These are phyloP conservation scores for Closterium sp. DNA, from an alignment of 139 green algal genomes.

Conservation along the genomic window DNA sequence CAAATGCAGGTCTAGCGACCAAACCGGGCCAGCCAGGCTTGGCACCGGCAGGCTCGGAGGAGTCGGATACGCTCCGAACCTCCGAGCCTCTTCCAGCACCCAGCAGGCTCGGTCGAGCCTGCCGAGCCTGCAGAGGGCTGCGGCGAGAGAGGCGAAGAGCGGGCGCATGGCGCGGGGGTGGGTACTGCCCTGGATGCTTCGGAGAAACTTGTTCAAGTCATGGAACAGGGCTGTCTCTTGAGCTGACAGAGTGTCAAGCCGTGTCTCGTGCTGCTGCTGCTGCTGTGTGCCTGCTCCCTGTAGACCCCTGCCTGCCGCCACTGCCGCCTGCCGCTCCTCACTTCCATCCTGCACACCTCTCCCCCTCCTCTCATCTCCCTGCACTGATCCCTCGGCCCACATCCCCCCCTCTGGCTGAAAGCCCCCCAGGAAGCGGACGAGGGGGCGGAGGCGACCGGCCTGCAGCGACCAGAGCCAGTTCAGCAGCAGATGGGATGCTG, in stretches of 20 bases:
- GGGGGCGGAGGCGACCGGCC: background rate
- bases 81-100: background rate
- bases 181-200: background rate
- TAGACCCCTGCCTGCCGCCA: no score
- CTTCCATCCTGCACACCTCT: background rate
- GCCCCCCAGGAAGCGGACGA: background rate
- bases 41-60: background rate
- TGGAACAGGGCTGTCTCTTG: background rate
- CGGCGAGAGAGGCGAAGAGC: background rate
- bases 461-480: background rate
- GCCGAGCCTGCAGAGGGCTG: background rate
- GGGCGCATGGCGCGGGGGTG: background rate
- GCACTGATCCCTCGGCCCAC: background rate
- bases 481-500: background rate
- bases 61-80: background rate
- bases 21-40: background rate
- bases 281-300: no score
- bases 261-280: background rate
- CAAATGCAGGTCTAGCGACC: background rate
- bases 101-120: background rate
- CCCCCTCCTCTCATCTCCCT: no score
- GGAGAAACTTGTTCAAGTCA: background rate
- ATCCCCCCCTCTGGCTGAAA: background rate
- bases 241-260: background rate
- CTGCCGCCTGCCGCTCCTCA: no score